A percentile compares a stretch with the other conserved stretches of the same genome.
Conservation (phyloP, 2,329 filamentous ascomycete species). For the Pochonia chlamydosporia region DNA sequence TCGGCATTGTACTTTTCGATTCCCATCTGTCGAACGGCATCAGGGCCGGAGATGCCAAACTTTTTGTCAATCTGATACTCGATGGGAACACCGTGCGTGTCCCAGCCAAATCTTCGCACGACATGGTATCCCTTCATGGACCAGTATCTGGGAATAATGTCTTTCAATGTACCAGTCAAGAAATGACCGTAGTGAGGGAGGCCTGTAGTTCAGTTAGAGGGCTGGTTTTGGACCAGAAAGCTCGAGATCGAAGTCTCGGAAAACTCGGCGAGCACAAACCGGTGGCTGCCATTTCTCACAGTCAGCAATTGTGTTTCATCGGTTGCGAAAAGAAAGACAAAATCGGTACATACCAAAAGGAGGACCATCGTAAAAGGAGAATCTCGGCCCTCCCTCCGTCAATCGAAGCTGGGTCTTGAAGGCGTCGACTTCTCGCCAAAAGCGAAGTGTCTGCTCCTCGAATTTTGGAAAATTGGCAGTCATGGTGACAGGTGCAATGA, state of each 20-base stretch:
- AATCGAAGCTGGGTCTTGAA: conserved; percentile 31
- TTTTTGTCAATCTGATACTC: conserved; percentile 94
- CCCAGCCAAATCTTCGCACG: conserved; percentile 81
- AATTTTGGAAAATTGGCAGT: conserved; percentile 14
- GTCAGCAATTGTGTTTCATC: no score
- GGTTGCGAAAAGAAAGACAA: neutral
- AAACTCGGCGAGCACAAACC: neutral
- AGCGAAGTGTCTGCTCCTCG: conserved; percentile 14
- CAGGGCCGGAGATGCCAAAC: conserved; percentile 71
- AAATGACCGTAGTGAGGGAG: conserved; percentile 48
- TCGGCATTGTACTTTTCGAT: conserved; percentile 80
- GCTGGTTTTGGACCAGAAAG: neutral
- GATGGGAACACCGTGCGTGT: conserved; percentile 33
- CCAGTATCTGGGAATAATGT: conserved; percentile 88
- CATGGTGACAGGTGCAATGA: no score
- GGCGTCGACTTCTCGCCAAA: conserved; percentile 17
- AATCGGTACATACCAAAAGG: conserved; percentile 39
- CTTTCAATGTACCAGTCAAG: conserved; percentile 83
- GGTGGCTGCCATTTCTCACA: no score
- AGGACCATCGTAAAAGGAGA: conserved; percentile 83
- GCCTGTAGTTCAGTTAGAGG: conserved; percentile 5
- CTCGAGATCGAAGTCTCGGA: neutral
- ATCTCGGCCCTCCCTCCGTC: conserved; percentile 68
- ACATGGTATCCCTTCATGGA: conserved; percentile 88
- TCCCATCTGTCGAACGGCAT: conserved; percentile 74